Base-by-base conservation (phyloP, 2,329 filamentous ascomycete species). In the Neofusicoccum laricinum region DNA sequence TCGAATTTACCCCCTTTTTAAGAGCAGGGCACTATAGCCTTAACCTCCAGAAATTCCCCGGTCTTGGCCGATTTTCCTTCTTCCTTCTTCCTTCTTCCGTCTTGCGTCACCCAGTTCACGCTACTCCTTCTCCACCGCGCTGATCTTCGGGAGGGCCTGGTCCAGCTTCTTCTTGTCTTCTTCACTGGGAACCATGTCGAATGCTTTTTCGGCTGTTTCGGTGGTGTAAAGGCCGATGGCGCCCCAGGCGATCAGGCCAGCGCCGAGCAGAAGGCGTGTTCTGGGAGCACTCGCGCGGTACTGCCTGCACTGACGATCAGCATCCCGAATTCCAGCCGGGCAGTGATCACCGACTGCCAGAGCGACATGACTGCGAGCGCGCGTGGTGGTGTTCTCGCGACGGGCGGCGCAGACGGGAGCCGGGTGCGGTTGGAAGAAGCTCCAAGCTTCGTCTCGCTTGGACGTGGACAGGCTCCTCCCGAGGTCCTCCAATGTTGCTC, bases 221-320 rank as follows among this genome's bases (percentile, higher is more conserved):
- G 90, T 87, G 17, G 91, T 73, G 73, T 89, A 88, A n/a, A 95
- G 82, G 15, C 92, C 93, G 45, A 87, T 79, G 45, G 82, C 79
- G 14, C 91, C 92, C 86, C 92, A 97, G 38, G 86, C 86, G 72
- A 97, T 86, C 68, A 96, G 78, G 70, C 88, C 90, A 55, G 87
- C 75, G 69, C 93, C 93, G 67, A 96, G 83, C 53, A 88, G 78
- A 46, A 91, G 78, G 64, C 90, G 90, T 25, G 90, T 89, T 69
- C 85, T 88, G 17, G 89, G 85, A 3, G 88, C 80, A 62, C 96
- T 87, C 70, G 85, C 86, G 73, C 84, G 88, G 80, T 93, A 96
- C 71, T 71, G 74, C 53, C 77, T 78, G 34, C 3, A 30, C 17
- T 25, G n/a, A n/a, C 10, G 40, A 36, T 63, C 25, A 63, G 48